A percentile compares a stretch with the other conserved stretches of the same genome.
Evolutionary conservation across 306 rosid genomes (phyloP).

Genomic region (Rosa chinensis): DNA sequence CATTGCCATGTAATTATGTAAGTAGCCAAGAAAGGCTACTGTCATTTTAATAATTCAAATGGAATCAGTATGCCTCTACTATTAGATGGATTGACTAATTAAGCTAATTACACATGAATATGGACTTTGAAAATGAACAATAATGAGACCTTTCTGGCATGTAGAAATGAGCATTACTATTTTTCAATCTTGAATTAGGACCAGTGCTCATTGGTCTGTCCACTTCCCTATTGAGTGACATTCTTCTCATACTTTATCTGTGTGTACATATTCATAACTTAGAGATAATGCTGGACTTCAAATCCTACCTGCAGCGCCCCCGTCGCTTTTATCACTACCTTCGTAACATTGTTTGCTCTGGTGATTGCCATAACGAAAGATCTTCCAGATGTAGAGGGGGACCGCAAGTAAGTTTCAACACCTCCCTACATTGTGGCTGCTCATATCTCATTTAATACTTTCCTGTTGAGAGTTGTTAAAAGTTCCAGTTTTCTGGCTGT

Average conservation of each 20-base stretch:
- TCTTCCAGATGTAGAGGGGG: slow-evolving; percentile 98
- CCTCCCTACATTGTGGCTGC: slow-evolving; percentile 19
- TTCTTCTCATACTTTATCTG: slow-evolving; percentile 4
- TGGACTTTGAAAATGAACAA: not conserved
- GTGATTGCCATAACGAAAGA: slow-evolving; percentile 97
- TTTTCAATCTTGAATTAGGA: not conserved
- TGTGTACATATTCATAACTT: not conserved
- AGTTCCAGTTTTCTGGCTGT: not conserved
- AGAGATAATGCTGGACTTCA: slow-evolving; percentile 19
- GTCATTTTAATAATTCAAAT: not conserved
- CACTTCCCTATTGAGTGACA: not conserved
- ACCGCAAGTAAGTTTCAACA: slow-evolving; percentile 70
- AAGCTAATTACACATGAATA: not conserved
- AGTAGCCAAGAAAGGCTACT: not conserved
- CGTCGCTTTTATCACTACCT: slow-evolving; percentile 85
- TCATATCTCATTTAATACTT: slow-evolving; percentile 12
- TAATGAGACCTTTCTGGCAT: not conserved
- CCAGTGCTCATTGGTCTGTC: not conserved
- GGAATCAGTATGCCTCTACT: not conserved
- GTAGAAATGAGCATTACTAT: not conserved
- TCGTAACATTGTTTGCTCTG: slow-evolving; percentile 90
- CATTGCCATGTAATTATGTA: not conserved
- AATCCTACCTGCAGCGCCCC: slow-evolving; percentile 70
- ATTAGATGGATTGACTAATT: not conserved
- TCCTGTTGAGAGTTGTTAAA: not conserved